phyloP scores from a whole-genome alignment of 768 basidiomycete species.

The Trametes gibbosa region DNA sequence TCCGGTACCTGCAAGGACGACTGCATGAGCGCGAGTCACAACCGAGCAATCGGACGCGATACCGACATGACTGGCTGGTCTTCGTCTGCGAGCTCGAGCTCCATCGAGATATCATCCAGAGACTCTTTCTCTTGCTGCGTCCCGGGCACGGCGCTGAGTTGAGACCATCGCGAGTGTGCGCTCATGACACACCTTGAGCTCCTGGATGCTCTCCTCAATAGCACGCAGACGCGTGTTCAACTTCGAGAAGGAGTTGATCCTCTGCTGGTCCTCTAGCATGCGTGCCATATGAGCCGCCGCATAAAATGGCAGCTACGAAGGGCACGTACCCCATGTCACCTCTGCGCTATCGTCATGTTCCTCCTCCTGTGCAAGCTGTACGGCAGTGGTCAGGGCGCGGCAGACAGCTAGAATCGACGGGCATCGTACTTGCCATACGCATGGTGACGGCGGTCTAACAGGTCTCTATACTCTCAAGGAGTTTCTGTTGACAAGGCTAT shows the following conservation, averaged over 20 bases:
- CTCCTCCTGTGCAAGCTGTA: slow-evolving; percentile 70
- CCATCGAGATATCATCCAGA: slow-evolving; percentile 82
- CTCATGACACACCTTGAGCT: slow-evolving; percentile 59
- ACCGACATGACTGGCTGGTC: slow-evolving; percentile 74
- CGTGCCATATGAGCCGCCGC: not conserved
- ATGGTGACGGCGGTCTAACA: slow-evolving; percentile 9
- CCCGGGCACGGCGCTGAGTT: no score
- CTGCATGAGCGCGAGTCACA: not conserved
- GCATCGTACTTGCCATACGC: slow-evolving; percentile 21
- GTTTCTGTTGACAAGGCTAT: not conserved
- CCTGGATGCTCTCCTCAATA: slow-evolving; percentile 69
- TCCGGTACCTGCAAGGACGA: slow-evolving; percentile 64
- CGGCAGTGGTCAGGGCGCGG: not conserved
- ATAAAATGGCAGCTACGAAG: not conserved
- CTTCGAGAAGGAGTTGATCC: slow-evolving; percentile 90
- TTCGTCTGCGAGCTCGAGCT: slow-evolving; percentile 88
- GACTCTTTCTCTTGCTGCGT: slow-evolving; percentile 90
- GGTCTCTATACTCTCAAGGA: not conserved
- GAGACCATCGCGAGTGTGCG: no score
- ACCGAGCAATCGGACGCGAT: not conserved
- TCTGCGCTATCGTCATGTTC: slow-evolving; percentile 73
- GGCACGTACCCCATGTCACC: slow-evolving; percentile 76
- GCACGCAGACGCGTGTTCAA: slow-evolving; percentile 75
- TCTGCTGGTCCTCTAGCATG: slow-evolving; percentile 64
- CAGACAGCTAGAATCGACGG: not conserved